Evolutionary conservation across 2,329 filamentous ascomycete genomes (phyloP).

Genomic region (Aureobasidium sp.): DNA sequence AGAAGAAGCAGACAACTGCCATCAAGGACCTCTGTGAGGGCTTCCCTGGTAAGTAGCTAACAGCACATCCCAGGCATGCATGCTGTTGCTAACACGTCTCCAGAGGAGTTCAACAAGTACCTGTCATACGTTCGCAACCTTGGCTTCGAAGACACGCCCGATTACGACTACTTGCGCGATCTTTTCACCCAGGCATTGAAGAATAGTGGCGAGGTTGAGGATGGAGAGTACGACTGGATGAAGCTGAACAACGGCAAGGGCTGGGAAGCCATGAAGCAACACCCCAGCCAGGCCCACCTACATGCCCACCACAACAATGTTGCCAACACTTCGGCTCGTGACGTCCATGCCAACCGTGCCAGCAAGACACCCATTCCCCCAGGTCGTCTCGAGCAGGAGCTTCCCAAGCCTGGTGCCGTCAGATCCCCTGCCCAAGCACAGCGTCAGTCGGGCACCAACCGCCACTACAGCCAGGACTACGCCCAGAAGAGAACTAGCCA

Average conservation of each 20-base stretch:
- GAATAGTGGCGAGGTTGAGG: slow-evolving; percentile 87
- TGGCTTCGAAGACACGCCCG: slow-evolving; percentile 95
- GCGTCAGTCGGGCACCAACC: slow-evolving; percentile 26
- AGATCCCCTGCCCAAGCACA: slow-evolving; percentile 64
- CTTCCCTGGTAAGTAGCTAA: slow-evolving; percentile 58
- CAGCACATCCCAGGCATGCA: background rate
- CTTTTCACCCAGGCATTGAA: slow-evolving; percentile 94
- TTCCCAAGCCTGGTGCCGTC: slow-evolving; percentile 54
- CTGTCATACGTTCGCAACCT: slow-evolving; percentile 95
- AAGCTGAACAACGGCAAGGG: slow-evolving; percentile 91
- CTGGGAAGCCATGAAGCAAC: slow-evolving; percentile 72
- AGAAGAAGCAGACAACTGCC: slow-evolving; percentile 97
- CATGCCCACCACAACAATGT: slow-evolving; percentile 50
- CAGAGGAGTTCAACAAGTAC: slow-evolving; percentile 95
- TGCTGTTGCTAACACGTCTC: slow-evolving; percentile 23
- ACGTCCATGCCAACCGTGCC: slow-evolving; percentile 67
- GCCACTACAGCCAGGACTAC: slow-evolving; percentile 22
- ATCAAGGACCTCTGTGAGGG: slow-evolving; percentile 97
- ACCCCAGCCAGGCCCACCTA: slow-evolving; percentile 63
- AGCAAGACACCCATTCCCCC: slow-evolving; percentile 41
- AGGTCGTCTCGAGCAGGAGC: slow-evolving; percentile 38
- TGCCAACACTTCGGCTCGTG: slow-evolving; percentile 75
- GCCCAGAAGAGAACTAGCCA: slow-evolving; percentile 64
- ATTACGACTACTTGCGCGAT: slow-evolving; percentile 96
- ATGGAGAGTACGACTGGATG: slow-evolving; percentile 99